Percentiles rank a stretch among this genome's conserved stretches.
Conservation (phyloP, 257 asterid genomes). For the Scutellaria minor region DNA sequence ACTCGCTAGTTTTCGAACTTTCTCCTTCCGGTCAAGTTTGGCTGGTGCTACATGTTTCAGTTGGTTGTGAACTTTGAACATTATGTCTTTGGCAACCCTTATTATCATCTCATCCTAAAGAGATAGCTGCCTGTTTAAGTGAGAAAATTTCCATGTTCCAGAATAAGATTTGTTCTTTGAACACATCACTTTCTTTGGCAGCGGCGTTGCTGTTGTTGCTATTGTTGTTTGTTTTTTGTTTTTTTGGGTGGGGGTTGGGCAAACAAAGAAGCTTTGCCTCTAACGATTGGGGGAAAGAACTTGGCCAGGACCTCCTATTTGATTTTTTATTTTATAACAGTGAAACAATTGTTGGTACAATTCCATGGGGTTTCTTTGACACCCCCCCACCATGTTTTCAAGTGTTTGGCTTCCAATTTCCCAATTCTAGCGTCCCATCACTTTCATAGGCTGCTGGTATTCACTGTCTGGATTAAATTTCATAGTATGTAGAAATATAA, state of each 20-base stretch:
- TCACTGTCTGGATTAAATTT: slow-evolving; percentile 2
- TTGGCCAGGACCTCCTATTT: slow-evolving; percentile 1
- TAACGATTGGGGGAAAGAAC: not conserved
- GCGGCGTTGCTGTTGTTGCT: not conserved
- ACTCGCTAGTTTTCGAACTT: slow-evolving; percentile 30
- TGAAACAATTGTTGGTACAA: slow-evolving; percentile 2
- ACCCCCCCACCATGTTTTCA: not conserved
- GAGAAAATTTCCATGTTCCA: not conserved
- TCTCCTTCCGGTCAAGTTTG: slow-evolving; percentile 25
- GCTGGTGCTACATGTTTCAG: slow-evolving; percentile 3
- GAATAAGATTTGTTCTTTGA: not conserved
- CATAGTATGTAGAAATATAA: not conserved
- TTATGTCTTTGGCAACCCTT: not conserved
- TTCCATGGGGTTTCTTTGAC: slow-evolving; percentile 22
- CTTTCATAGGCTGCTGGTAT: slow-evolving; percentile 24
- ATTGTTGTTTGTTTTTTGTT: not conserved
- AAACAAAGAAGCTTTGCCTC: not conserved
- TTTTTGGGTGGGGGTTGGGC: not conserved
- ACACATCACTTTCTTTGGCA: not conserved
- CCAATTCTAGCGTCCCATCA: not conserved
- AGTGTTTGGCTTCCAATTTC: slow-evolving; percentile 9
- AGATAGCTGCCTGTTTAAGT: slow-evolving; percentile 16
- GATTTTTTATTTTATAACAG: not conserved
- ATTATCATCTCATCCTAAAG: not conserved
- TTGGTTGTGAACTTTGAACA: slow-evolving; percentile 20